These are phyloP conservation scores for Candida pseudoglaebosa DNA, from an alignment of 805 yeast genomes.

Conservation along the genomic window DNA sequence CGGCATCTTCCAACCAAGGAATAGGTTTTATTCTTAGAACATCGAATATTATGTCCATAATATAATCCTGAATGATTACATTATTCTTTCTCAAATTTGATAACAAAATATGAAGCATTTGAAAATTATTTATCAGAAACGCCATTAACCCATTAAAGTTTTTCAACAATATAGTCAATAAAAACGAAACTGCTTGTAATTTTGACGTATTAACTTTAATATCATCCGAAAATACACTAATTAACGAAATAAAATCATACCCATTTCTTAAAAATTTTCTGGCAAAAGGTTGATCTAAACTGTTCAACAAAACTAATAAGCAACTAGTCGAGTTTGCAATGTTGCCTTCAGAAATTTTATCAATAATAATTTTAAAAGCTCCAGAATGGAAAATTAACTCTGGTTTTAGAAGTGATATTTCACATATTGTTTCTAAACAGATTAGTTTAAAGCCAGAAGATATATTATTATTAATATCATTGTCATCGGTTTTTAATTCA, in stretches of 20 bases:
- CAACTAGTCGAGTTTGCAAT: constrained; percentile 16
- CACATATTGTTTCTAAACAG: constrained; percentile 41
- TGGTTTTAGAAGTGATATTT: constrained; percentile 34
- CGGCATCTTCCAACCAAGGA: constrained; percentile 42
- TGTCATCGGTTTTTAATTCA: constrained; percentile 35
- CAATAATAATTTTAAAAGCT: constrained; percentile 48
- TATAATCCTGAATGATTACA: constrained; percentile 50
- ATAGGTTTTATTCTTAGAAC: constrained; percentile 56
- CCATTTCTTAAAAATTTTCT: constrained; percentile 56
- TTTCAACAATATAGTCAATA: constrained; percentile 60
- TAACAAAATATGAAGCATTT: constrained; percentile 54
- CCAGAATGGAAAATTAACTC: constrained; percentile 46
- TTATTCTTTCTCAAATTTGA: constrained; percentile 56
- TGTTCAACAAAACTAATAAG: constrained; percentile 38
- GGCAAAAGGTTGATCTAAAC: constrained; percentile 56
- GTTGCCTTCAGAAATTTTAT: constrained; percentile 36
- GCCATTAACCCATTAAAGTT: constrained; percentile 74
- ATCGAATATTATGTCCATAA: constrained; percentile 71
- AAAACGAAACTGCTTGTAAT: constrained; percentile 55
- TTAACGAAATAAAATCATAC: constrained; percentile 55
- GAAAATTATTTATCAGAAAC: constrained; percentile 53
- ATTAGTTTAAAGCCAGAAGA: constrained; percentile 39
- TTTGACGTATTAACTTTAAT: constrained; percentile 34
- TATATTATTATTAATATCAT: constrained; percentile 9
- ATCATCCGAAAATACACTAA: constrained; percentile 21